These are phyloP conservation scores for Peterozyma toletana DNA, from an alignment of 805 yeast species.

Conservation along the genomic window DNA sequence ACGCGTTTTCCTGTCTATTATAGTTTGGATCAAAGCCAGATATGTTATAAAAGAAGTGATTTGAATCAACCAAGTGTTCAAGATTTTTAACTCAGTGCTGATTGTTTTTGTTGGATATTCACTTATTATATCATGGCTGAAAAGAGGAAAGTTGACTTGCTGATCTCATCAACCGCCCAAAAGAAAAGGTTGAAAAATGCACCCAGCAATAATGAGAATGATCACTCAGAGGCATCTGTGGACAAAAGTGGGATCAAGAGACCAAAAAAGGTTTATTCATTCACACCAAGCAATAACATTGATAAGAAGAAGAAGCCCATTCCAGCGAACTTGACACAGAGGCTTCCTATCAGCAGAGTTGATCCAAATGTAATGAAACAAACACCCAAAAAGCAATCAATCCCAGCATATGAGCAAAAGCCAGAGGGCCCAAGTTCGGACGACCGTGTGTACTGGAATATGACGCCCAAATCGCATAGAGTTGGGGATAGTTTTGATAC, in stretches of 20 bases:
- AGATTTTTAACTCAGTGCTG: too few species aligned
- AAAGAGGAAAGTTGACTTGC: not conserved
- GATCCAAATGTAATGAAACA: not conserved
- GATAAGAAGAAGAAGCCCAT: not conserved
- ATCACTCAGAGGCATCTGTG: not conserved
- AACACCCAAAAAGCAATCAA: constrained; percentile 5
- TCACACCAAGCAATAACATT: constrained; percentile 3
- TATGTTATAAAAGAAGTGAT: too few species aligned
- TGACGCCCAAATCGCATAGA: constrained; percentile 25
- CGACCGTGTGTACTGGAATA: constrained; percentile 32
- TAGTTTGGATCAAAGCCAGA: too few species aligned
- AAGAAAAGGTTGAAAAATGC: not conserved
- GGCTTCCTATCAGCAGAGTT: not conserved
- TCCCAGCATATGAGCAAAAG: constrained; percentile 2
- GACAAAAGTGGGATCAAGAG: not conserved
- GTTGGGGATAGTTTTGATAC: constrained; percentile 9
- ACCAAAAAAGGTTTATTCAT: constrained; percentile 4
- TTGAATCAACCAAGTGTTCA: too few species aligned
- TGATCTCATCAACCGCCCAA: too few species aligned
- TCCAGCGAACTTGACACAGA: not conserved
- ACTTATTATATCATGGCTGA: not conserved
- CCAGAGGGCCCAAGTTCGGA: constrained; percentile 20
- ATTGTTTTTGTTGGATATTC: not conserved
- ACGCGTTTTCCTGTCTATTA: too few species aligned
- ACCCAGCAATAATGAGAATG: constrained; percentile 2